Percentiles rank a stretch among this genome's conserved stretches.
Evolutionary conservation across 2,329 filamentous ascomycete genomes (phyloP).

Genomic region (Curvularia sp.): DNA sequence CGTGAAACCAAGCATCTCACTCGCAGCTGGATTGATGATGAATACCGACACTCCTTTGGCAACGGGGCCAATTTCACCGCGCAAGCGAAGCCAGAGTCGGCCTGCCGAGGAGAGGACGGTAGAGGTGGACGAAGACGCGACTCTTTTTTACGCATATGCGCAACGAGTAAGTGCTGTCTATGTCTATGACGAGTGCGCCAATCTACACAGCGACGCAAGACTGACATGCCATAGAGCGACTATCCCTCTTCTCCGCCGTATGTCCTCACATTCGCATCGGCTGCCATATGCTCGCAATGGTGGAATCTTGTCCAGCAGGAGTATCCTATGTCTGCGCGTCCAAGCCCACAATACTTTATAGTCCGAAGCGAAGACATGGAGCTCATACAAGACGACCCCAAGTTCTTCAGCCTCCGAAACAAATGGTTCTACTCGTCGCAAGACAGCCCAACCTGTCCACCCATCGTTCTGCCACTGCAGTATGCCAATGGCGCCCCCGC

Average conservation of each 20-base stretch:
- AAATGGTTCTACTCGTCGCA: constrained; percentile 46
- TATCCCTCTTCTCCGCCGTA: constrained; percentile 43
- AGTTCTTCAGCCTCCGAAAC: constrained; percentile 39
- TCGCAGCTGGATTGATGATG: constrained; percentile 49
- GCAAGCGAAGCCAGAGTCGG: constrained; percentile 21
- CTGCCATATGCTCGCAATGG: constrained; percentile 42
- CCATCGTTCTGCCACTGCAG: constrained; percentile 42
- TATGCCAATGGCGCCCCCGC: constrained; percentile 35
- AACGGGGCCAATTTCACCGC: constrained; percentile 24
- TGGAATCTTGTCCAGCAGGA: constrained; percentile 43
- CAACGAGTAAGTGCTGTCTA: constrained; percentile 34
- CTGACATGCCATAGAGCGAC: constrained; percentile 38
- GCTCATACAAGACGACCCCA: constrained; percentile 41
- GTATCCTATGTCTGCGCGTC: constrained; percentile 41
- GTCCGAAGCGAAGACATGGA: constrained; percentile 46
- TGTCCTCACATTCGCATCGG: constrained; percentile 45
- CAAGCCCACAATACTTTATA: constrained; percentile 45
- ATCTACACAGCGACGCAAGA: background rate
- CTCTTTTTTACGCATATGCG: constrained; percentile 47
- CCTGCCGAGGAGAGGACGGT: constrained; percentile 11
- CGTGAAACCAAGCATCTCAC: constrained; percentile 45
- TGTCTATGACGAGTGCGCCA: background rate
- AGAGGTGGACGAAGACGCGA: constrained; percentile 23
- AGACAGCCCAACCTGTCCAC: constrained; percentile 30
- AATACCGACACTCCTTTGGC: constrained; percentile 29